A percentile compares a stretch with the other conserved stretches of the same genome.
Evolutionary conservation across 169 alveolate genomes (phyloP).

Genomic region (Perkinsus olseni): DNA sequence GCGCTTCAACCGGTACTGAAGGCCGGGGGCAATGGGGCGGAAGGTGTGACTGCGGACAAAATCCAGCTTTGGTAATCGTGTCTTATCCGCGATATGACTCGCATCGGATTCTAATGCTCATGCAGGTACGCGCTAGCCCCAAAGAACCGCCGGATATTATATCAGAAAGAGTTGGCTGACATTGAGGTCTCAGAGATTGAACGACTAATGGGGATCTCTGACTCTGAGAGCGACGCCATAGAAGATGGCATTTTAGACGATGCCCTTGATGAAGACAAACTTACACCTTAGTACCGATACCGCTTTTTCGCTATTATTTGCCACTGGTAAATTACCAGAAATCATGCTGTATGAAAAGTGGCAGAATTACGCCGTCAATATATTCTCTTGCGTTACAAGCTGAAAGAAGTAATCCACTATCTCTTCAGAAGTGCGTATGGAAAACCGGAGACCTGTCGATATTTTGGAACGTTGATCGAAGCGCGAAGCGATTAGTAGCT

Average conservation of each 20-base stretch:
- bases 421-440: too few relatives aligned
- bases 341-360: background rate
- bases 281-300: background rate
- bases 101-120: background rate
- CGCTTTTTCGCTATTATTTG: background rate
- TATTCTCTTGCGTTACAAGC: too few relatives aligned
- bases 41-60: background rate
- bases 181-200: background rate
- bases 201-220: background rate
- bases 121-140: background rate
- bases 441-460: too few relatives aligned
- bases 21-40: background rate
- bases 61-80: background rate
- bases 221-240: background rate
- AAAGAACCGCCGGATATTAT: background rate
- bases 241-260: background rate
- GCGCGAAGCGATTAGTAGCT: too few relatives aligned
- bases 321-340: background rate
- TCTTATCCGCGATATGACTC: background rate
- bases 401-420: too few relatives aligned
- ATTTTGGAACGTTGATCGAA: too few relatives aligned
- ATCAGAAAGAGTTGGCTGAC: background rate
- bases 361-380: background rate
- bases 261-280: background rate
- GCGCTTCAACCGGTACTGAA: background rate